Conservation (phyloP, 1,284 basidiomycete genomes). For the Ceratorhiza oryzae-sativae region DNA sequence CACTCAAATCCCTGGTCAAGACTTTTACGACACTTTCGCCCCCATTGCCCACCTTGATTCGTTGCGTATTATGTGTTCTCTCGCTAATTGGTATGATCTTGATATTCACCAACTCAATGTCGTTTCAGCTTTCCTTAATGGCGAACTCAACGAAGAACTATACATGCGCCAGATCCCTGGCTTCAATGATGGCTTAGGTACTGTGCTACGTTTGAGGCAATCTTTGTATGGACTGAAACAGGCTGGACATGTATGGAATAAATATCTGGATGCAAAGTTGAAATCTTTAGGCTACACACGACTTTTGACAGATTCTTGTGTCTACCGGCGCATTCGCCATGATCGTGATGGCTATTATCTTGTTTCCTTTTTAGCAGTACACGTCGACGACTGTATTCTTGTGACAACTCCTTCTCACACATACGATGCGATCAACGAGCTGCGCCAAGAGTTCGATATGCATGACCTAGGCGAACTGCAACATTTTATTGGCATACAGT, state of each 20-base stretch:
- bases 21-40: constrained; percentile 44
- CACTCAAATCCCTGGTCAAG: constrained; percentile 42
- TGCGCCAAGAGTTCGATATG: constrained; percentile 9
- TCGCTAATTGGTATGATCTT: constrained; percentile 50
- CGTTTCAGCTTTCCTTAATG: constrained; percentile 50
- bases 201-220: background rate
- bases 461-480: constrained; percentile 9
- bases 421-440: background rate
- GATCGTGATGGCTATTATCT: background rate
- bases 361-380: background rate
- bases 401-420: background rate
- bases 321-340: constrained; percentile 7
- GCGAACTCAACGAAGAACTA: constrained; percentile 46
- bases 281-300: background rate
- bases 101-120: constrained; percentile 51
- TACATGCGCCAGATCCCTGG: constrained; percentile 46
- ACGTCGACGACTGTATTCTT: constrained; percentile 15
- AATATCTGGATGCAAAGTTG: background rate
- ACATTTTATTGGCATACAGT: constrained; percentile 21
- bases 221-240: constrained; percentile 13
- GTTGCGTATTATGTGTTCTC: constrained; percentile 50
- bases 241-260: background rate
- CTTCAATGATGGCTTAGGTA: constrained; percentile 4
- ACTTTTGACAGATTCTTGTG: background rate
- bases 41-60: constrained; percentile 48